Conservation (phyloP, 1,139 yeast genomes). For the Kodamaea arcana region DNA sequence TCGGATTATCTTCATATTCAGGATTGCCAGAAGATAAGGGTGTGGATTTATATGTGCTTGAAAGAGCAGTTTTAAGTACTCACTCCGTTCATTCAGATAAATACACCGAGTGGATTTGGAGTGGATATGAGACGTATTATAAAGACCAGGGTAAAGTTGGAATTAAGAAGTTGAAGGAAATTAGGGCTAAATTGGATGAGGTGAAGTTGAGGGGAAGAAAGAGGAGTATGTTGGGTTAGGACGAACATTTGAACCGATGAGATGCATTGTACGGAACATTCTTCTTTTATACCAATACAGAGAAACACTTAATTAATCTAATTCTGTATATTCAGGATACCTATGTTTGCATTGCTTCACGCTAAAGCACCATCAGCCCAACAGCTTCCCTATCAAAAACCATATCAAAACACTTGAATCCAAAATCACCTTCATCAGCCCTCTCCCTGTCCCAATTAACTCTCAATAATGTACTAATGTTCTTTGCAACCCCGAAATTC, state of each 20-base stretch:
- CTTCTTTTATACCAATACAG: no score
- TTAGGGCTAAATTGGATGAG: slow-evolving; percentile 64
- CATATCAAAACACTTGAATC: slow-evolving; percentile 14
- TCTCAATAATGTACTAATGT: slow-evolving; percentile 8
- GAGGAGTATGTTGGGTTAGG: slow-evolving; percentile 89
- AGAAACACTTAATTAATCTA: no score
- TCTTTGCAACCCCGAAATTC: slow-evolving; percentile 11
- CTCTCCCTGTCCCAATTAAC: slow-evolving; percentile 12
- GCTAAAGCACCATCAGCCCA: slow-evolving; percentile 12
- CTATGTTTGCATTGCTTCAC: not conserved
- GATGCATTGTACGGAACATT: no score
- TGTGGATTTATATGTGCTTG: slow-evolving; percentile 90
- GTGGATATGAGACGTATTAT: slow-evolving; percentile 61
- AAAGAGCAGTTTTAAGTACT: slow-evolving; percentile 85
- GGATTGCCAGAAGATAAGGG: slow-evolving; percentile 87
- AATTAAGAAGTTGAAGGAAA: slow-evolving; percentile 48
- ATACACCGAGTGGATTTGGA: slow-evolving; percentile 68
- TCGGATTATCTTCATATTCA: slow-evolving; percentile 83
- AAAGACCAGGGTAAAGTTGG: slow-evolving; percentile 23
- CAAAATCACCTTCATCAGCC: slow-evolving; percentile 11
- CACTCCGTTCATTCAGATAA: slow-evolving; percentile 69
- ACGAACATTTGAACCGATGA: not conserved
- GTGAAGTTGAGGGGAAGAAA: slow-evolving; percentile 92
- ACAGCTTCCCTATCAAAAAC: slow-evolving; percentile 13
- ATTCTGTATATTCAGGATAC: no score